phyloP scores from a whole-genome alignment of 1,139 yeast genomes.

The Blastobotrys buckinghamii region DNA sequence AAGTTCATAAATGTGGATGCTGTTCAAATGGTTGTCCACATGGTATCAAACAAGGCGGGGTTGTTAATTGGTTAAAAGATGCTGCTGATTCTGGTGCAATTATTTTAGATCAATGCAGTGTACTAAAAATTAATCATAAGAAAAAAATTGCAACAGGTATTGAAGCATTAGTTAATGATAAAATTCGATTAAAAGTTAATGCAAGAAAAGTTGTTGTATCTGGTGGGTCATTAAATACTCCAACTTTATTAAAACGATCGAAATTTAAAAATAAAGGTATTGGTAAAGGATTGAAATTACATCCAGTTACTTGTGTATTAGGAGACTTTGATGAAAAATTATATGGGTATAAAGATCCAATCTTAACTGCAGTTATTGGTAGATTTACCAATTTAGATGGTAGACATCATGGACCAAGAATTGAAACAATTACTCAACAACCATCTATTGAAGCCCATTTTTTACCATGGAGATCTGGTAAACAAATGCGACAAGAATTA shows the following conservation, averaged over 20 bases:
- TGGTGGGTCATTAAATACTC: conserved; percentile 51
- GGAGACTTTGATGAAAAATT: conserved; percentile 40
- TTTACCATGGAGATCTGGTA: conserved; percentile 43
- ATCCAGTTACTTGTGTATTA: conserved; percentile 42
- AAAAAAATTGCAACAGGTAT: conserved; percentile 45
- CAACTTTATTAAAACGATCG: conserved; percentile 45
- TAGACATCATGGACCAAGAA: conserved; percentile 50
- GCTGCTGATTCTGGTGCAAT: conserved; percentile 47
- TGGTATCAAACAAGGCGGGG: conserved; percentile 53
- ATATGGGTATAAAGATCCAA: conserved; percentile 37
- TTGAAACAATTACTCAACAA: conserved; percentile 47
- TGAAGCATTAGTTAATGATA: conserved; percentile 29
- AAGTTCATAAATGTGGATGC: conserved; percentile 46
- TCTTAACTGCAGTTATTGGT: conserved; percentile 48
- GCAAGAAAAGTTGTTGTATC: conserved; percentile 45
- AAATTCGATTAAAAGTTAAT: conserved; percentile 38
- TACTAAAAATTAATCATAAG: conserved; percentile 38
- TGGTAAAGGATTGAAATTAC: conserved; percentile 50
- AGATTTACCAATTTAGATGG: conserved; percentile 52
- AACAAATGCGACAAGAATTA: conserved; percentile 34
- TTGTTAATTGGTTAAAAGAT: conserved; percentile 47
- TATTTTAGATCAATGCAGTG: conserved; percentile 46
- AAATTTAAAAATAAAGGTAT: conserved; percentile 51
- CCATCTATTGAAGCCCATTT: conserved; percentile 41
- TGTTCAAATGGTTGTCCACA: conserved; percentile 50